A percentile compares a stretch with the other conserved stretches of the same genome.
Evolutionary conservation across 441 rosid species (phyloP).

Genomic region (Melastoma candidum): DNA sequence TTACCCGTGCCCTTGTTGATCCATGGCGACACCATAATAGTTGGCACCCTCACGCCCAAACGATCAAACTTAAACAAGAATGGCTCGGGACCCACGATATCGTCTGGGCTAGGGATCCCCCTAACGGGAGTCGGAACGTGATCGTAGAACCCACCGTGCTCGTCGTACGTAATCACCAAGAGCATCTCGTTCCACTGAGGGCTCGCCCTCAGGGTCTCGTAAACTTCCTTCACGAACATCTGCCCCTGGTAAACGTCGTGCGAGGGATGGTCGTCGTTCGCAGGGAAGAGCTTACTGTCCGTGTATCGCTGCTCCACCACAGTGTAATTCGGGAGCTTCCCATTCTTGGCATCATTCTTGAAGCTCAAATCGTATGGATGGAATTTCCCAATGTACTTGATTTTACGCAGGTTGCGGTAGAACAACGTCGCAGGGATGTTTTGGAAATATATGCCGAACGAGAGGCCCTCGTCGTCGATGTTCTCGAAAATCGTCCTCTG

Average conservation of each 20-base stretch:
- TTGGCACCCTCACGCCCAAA: conserved; percentile 75
- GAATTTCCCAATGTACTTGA: conserved; percentile 47
- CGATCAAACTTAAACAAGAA: conserved; percentile 55
- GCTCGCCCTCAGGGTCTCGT: conserved; percentile 70
- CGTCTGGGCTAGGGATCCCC: conserved; percentile 83
- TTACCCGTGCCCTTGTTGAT: conserved; percentile 59
- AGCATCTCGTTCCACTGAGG: conserved; percentile 85
- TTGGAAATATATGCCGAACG: conserved; percentile 75
- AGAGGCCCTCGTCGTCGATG: conserved; percentile 35
- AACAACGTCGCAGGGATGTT: conserved; percentile 70
- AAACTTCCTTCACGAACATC: conserved; percentile 64
- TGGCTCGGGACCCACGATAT: conserved; percentile 63
- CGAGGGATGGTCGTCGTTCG: conserved; percentile 82
- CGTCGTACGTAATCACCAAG: conserved; percentile 69
- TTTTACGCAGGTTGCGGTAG: conserved; percentile 58
- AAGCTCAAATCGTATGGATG: conserved; percentile 38
- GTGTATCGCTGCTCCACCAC: conserved; percentile 83
- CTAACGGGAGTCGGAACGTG: conserved; percentile 75
- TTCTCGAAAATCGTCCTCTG: conserved; percentile 79
- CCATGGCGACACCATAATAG: conserved; percentile 73
- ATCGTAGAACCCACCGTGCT: conserved; percentile 84
- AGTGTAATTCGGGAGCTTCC: conserved; percentile 53
- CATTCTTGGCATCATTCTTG: conserved; percentile 36
- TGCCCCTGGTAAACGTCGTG: conserved; percentile 81
- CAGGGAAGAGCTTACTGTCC: conserved; percentile 45